Evolutionary conservation across 2,329 filamentous ascomycete species (phyloP), one percentile per base, ranked within the genome.

Genomic region (Periconia sp.): DNA sequence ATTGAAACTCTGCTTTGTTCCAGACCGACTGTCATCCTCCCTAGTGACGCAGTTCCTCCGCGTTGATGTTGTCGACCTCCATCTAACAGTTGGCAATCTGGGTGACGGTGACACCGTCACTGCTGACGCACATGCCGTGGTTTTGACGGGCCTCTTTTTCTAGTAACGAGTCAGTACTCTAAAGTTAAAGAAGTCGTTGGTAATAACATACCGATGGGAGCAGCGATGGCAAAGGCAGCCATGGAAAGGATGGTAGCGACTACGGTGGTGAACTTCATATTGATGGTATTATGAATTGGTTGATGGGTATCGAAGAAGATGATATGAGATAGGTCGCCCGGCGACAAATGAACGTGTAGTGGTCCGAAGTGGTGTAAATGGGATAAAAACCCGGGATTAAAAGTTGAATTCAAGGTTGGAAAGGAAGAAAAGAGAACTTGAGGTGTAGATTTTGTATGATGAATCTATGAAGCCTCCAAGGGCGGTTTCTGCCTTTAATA

Each of bases 61-160:
- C 33, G 40, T 37, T 37, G 6, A 37, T 37, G 8, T 37, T 11
- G 11, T 11, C 33, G 33, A 14, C 11, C 17, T 11, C 15, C 30
- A 40, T 64, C 49, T 66, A 69, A 54, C 65, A 69, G 58, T 57
- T 52, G 47, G 50, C 41, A 37, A 69, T 65, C 57, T 69, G 58
- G 35, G 52, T 55, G 37, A 68, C 49, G 9, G 46, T 47, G 40
- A 59, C 62, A n/a, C 40, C 59, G 8, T 44, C 18, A 50, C 60
- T 54, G 44, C 57, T 60, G 56, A 73, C 70, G 50, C 71, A 73
- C 62, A 70, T 71, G 54, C 71, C 71, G 58, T 73, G 71, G 60
- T 73, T 72, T 53, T 68, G 65, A 45, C 68, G 68, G 8, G 55
- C 60, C 23, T 55, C 57, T 6, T 69, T 59, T 40, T 65, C 68